phyloP scores from a whole-genome alignment of 2,329 filamentous ascomycete genomes.

The Pseudopithomyces chartarum region DNA sequence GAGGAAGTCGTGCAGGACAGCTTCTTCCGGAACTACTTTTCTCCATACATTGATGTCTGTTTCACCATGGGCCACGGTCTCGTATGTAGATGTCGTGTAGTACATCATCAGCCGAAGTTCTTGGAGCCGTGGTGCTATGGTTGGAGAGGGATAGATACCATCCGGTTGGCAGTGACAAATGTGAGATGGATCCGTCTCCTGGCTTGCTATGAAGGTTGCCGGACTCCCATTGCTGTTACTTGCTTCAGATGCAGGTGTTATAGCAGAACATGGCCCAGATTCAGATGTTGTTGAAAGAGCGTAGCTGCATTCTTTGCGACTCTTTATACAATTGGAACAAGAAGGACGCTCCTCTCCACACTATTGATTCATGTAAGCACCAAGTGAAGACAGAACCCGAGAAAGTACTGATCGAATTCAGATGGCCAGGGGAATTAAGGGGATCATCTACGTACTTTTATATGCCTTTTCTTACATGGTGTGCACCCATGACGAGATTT shows the following conservation, averaged over 20 bases:
- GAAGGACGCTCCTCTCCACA: constrained; percentile 6
- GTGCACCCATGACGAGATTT: too few species aligned
- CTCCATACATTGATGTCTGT: constrained; percentile 6
- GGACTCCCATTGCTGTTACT: not conserved
- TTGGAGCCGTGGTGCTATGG: not conserved
- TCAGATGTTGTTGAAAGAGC: not conserved
- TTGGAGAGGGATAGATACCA: not conserved
- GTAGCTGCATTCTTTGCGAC: not conserved
- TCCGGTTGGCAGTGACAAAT: not conserved
- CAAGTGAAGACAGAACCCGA: too few species aligned
- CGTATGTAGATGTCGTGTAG: not conserved
- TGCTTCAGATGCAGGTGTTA: not conserved
- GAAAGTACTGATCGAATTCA: too few species aligned
- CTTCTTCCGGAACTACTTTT: constrained; percentile 12
- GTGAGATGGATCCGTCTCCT: not conserved
- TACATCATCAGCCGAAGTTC: constrained; percentile 4
- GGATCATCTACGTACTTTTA: too few species aligned
- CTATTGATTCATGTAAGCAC: not conserved
- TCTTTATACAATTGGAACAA: constrained; percentile 6
- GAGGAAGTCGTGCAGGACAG: constrained; percentile 9
- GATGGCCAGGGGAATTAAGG: too few species aligned
- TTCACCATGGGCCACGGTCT: constrained; percentile 3
- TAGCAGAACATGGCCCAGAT: not conserved
- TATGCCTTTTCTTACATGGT: too few species aligned
- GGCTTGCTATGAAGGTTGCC: not conserved